phyloP scores from a whole-genome alignment of 352 stramenopile species.

The Lagenidium sp. region DNA sequence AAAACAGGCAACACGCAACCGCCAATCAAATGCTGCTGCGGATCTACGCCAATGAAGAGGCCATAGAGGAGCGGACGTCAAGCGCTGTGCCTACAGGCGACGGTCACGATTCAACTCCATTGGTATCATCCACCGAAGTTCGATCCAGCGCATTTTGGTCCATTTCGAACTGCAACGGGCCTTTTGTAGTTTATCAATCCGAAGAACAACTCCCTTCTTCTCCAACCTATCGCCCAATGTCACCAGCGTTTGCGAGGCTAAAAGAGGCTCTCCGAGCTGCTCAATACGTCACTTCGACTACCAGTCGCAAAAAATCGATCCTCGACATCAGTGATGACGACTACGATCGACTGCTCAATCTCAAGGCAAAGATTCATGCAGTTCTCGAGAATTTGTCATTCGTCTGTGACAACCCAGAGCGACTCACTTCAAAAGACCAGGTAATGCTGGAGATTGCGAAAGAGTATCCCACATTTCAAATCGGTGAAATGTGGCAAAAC shows the following conservation, averaged over 20 bases:
- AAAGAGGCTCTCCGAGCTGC: slow-evolving; percentile 58
- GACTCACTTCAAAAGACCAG: slow-evolving; percentile 32
- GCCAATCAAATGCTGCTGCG: slow-evolving; percentile 54
- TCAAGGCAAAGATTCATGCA: slow-evolving; percentile 67
- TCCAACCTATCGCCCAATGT: slow-evolving; percentile 23
- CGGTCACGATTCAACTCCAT: not conserved
- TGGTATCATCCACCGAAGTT: slow-evolving; percentile 19
- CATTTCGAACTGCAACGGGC: slow-evolving; percentile 29
- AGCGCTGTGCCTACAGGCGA: not conserved
- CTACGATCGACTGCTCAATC: slow-evolving; percentile 35
- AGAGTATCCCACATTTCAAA: slow-evolving; percentile 55
- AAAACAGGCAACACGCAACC: slow-evolving; percentile 36
- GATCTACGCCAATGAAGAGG: slow-evolving; percentile 61
- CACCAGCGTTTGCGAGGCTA: slow-evolving; percentile 55
- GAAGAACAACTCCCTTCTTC: slow-evolving; percentile 5
- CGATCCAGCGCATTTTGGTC: slow-evolving; percentile 45
- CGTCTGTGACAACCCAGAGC: slow-evolving; percentile 15
- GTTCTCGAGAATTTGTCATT: slow-evolving; percentile 61
- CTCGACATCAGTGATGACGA: slow-evolving; percentile 23
- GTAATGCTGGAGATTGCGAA: slow-evolving; percentile 68
- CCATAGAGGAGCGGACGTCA: slow-evolving; percentile 15
- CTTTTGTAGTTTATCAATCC: slow-evolving; percentile 25
- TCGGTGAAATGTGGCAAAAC: slow-evolving; percentile 71
- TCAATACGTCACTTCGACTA: slow-evolving; percentile 15
- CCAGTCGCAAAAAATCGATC: not conserved